A percentile compares a stretch with the other conserved stretches of the same genome.
Evolutionary conservation across 2,329 filamentous ascomycete genomes (phyloP).

Genomic region (Alternaria brassicicola): DNA sequence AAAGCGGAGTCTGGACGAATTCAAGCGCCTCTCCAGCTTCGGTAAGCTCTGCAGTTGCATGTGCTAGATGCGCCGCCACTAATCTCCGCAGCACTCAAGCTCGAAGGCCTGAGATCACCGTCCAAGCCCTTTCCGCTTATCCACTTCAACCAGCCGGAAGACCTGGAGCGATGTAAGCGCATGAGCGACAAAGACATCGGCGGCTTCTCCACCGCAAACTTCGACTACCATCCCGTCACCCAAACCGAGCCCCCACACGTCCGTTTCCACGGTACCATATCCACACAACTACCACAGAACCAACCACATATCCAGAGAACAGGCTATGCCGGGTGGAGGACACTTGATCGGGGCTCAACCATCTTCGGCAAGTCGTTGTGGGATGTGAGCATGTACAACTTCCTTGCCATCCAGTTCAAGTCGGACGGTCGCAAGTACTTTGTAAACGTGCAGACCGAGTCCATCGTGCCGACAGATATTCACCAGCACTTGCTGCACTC

Average conservation of each 20-base stretch:
- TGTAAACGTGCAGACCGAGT: slow-evolving; percentile 94
- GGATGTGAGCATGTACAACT: slow-evolving; percentile 89
- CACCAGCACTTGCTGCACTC: slow-evolving; percentile 91
- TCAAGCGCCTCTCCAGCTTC: slow-evolving; percentile 61
- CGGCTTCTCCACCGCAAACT: slow-evolving; percentile 75
- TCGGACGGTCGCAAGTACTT: slow-evolving; percentile 92
- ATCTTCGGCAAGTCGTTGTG: slow-evolving; percentile 86
- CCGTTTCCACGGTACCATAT: slow-evolving; percentile 87
- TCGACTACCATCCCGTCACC: slow-evolving; percentile 66
- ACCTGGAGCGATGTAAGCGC: slow-evolving; percentile 64
- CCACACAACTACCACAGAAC: slow-evolving; percentile 78
- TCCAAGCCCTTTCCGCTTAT: slow-evolving; percentile 68
- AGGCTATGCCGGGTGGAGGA: slow-evolving; percentile 91
- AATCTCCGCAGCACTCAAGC: slow-evolving; percentile 63
- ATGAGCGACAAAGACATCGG: slow-evolving; percentile 90
- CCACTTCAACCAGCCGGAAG: slow-evolving; percentile 61
- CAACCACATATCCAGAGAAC: slow-evolving; percentile 75
- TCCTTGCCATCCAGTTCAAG: slow-evolving; percentile 85
- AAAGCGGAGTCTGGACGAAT: slow-evolving; percentile 64
- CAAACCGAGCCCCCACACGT: slow-evolving; percentile 68
- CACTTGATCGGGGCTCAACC: slow-evolving; percentile 74
- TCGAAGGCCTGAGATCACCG: slow-evolving; percentile 72
- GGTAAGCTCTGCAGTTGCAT: slow-evolving; percentile 50
- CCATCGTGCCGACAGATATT: slow-evolving; percentile 90
- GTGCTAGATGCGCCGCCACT: slow-evolving; percentile 31